A percentile compares a stretch with the other conserved stretches of the same genome.
Evolutionary conservation across 1,284 basidiomycete species (phyloP).

Genomic region (Microbotryum intermedium): DNA sequence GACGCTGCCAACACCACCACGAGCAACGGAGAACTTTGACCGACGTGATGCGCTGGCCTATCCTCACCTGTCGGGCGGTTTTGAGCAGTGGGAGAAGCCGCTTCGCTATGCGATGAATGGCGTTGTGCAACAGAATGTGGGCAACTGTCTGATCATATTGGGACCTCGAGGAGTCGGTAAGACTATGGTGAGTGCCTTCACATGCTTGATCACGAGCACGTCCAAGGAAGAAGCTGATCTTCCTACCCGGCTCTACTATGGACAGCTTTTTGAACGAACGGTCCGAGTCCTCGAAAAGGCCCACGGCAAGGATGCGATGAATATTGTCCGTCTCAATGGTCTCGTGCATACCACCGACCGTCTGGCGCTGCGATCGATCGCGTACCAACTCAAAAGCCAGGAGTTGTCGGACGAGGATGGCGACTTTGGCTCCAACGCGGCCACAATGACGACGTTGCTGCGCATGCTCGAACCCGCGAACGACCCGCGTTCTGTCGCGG

Average conservation of each 20-base stretch:
- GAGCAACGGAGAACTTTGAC: neutral
- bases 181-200: slow-evolving; percentile 16
- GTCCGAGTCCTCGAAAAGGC: slow-evolving; percentile 19
- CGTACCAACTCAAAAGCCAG: slow-evolving; percentile 55
- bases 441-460: slow-evolving; percentile 31
- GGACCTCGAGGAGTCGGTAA: slow-evolving; percentile 34
- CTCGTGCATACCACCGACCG: slow-evolving; percentile 74
- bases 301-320: slow-evolving; percentile 42
- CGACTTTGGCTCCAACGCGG: slow-evolving; percentile 34
- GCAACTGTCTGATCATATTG: slow-evolving; percentile 32
- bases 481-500: slow-evolving; percentile 1
- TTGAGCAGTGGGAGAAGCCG: slow-evolving; percentile 24
- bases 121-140: slow-evolving; percentile 31
- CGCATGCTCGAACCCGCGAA: slow-evolving; percentile 30
- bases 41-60: neutral
- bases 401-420: slow-evolving; percentile 40
- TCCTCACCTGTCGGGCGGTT: slow-evolving; percentile 18
- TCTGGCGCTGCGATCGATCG: slow-evolving; percentile 85
- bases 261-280: slow-evolving; percentile 31
- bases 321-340: slow-evolving; percentile 75
- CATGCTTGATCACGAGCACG: too few relatives aligned
- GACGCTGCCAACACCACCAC: neutral
- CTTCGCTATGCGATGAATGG: slow-evolving; percentile 27
- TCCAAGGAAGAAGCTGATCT: neutral
- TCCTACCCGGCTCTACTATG: too few relatives aligned